Base-by-base conservation (phyloP, 2,329 filamentous ascomycete genomes). In the Aspergillus alliaceus region DNA sequence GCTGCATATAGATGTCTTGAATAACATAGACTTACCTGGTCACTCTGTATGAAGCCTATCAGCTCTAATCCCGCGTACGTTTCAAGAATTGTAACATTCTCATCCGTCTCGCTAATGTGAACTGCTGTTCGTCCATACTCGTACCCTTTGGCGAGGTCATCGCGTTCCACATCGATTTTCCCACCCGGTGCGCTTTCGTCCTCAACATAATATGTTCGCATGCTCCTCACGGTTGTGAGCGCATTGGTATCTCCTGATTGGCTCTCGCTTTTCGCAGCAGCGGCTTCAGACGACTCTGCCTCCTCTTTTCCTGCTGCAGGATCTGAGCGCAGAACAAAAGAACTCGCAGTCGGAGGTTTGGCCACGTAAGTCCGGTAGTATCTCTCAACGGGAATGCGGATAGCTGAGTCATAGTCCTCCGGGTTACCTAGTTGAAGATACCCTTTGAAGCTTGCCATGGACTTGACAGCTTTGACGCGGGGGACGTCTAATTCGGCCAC, bases 121-220 rank as follows among this genome's bases (percentile, higher is more conserved):
- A 99, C 93, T 2, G 90, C 91, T 0, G 93, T 97, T 56, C 92
- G 85, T 46, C 95, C 95, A 71, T 99, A 99, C 68, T 91, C 88
- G 68, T 93, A 99, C 0, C 95, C 95, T 72, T 92, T 96, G n/a
- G 91, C 91, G 35, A 99, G 81, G 15, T 91, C 85, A 14, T 96
- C 92, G 57, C 86, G 86, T 27, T 90, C 86, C 25, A 99, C 87
- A 53, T 96, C 91, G 53, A 82, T 83, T 75, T 93, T 96, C 12
- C 90, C 90, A 15, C 90, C 91, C 0, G 89, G 86, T 0, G 86
- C 87, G 37, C 84, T 79, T 5, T 88, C 83, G 59, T 97, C 90
- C 35, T 88, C 84, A 58, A 98, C 84, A 66, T 89, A 88, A 75
- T 98, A 99, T 1, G 86, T 86, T 40, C 90, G 86, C n/a, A 88